Evolutionary conservation across 2,329 filamentous ascomycete genomes (phyloP), one percentile per base, ranked within the genome.

Genomic region (Raffaelea deltoideospora): DNA sequence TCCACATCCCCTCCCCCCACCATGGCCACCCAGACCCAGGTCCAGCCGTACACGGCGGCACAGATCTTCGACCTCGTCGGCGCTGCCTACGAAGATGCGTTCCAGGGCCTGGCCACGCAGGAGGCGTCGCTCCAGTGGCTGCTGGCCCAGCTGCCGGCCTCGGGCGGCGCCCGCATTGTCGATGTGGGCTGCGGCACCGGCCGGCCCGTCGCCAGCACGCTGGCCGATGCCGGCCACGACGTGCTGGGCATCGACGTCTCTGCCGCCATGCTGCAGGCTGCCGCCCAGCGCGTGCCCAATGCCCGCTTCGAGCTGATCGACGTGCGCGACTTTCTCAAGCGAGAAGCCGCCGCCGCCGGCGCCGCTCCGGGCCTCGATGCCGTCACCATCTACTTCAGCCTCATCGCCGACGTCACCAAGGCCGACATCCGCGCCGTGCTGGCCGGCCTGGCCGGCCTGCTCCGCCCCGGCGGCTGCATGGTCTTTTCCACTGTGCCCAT

Each of bases 401-500:
- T 52, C 17, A 47, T 53, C 10, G 48, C 48, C 20, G 46, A 40
- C 22, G 40, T 52, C 18, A 46, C 47, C 9, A 45, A 50, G 33
- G 41, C 42, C 27, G 50, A 50, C 9, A 53, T 53, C 17, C 41
- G 44, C 10, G 37, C 32, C 3, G 28, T 46, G 8, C 31, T 50
- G 2, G 30, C 27, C 7, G 41, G 41, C 11, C 45, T 61, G 10
- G 46, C 51, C 26, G 35, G 44, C 14, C 46, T 49, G 20, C 47
- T 64, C 21, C 50, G 48, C 32, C 51, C 54, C 4, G 53, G 53
- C 6, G 57, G 57, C 3, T 42, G 43, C 7, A 48, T 63, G 19
- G 57, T 64, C 9, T 66, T 65, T 44, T 61, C 61, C 0, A 54
- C 49, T 1, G 45, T 50, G 19, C 48, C 48, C 10, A 34, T 48